phyloP scores from a whole-genome alignment of 164 flowering plant genomes.

The Kalanchoe fedtschenkoi region DNA sequence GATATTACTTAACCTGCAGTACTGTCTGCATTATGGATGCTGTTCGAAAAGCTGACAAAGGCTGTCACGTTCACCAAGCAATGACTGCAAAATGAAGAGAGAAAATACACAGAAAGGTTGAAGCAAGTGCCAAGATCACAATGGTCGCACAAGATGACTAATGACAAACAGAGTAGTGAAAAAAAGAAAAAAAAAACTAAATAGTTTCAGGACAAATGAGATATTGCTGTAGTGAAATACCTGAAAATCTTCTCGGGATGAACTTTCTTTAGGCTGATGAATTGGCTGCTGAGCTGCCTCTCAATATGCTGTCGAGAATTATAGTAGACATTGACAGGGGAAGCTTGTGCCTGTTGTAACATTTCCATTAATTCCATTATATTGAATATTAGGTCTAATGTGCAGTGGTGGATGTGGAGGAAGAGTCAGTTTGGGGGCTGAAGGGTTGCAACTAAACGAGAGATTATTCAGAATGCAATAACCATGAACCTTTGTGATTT shows the following conservation, averaged over 20 bases:
- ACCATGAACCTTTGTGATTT: too few relatives aligned
- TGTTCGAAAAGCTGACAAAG: conserved; percentile 92
- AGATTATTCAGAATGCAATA: conserved; percentile 46
- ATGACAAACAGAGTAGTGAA: too few relatives aligned
- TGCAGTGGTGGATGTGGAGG: conserved; percentile 73
- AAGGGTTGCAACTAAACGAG: conserved; percentile 63
- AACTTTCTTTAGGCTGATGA: conserved; percentile 32
- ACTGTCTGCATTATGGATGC: conserved; percentile 96
- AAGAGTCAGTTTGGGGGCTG: conserved; percentile 71
- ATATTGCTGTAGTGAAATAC: conserved; percentile 58
- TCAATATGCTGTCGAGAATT: conserved; percentile 53
- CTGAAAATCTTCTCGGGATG: conserved; percentile 50
- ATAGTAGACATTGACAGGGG: conserved; percentile 45
- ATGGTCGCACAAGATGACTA: background rate
- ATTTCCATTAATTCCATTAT: conserved; percentile 50
- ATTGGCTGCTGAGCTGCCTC: conserved; percentile 29
- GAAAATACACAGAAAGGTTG: background rate
- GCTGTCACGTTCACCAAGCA: conserved; percentile 81
- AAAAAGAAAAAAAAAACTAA: conserved; percentile 47
- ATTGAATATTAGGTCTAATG: conserved; percentile 51
- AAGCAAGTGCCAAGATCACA: background rate
- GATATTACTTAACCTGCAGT: conserved; percentile 65
- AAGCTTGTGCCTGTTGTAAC: conserved; percentile 55
- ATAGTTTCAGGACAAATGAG: conserved; percentile 88
- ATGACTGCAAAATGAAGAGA: conserved; percentile 41